These are phyloP conservation scores for Alternaria hordeiaustralica DNA, from an alignment of 2,329 filamentous ascomycete species.

Conservation along the genomic window DNA sequence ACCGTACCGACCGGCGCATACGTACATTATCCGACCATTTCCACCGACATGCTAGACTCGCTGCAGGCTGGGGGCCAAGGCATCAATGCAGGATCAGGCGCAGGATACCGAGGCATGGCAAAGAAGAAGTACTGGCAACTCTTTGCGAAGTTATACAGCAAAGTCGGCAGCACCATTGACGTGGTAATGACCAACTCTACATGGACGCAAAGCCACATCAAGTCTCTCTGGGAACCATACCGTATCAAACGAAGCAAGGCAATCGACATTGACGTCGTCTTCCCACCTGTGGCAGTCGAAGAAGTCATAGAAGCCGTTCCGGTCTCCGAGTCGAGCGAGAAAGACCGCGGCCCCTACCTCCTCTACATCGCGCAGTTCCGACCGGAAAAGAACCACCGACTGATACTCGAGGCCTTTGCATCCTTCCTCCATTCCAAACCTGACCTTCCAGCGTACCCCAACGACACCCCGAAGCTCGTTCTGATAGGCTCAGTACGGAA, in stretches of 20 bases:
- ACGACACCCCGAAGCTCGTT: constrained; percentile 69
- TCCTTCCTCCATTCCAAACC: constrained; percentile 63
- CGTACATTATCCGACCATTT: constrained; percentile 97
- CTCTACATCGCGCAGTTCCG: constrained; percentile 98
- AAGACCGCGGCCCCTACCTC: constrained; percentile 71
- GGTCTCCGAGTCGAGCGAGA: constrained; percentile 72
- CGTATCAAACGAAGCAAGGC: constrained; percentile 53
- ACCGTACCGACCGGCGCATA: constrained; percentile 86
- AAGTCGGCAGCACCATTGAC: constrained; percentile 82
- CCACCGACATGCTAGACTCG: constrained; percentile 92
- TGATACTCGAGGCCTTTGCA: constrained; percentile 85
- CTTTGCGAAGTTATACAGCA: constrained; percentile 83
- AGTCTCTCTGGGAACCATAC: constrained; percentile 73
- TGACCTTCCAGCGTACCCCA: constrained; percentile 51
- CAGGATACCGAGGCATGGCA: constrained; percentile 69
- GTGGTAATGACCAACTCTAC: constrained; percentile 97
- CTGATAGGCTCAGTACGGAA: constrained; percentile 93
- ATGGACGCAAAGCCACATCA: constrained; percentile 84
- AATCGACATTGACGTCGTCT: constrained; percentile 75
- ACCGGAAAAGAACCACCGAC: constrained; percentile 92
- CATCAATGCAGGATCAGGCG: constrained; percentile 82
- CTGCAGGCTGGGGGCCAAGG: constrained; percentile 67
- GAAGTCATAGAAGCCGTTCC: constrained; percentile 79
- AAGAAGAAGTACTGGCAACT: constrained; percentile 87
- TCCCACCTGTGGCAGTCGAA: constrained; percentile 88